Percentiles rank a stretch among this genome's conserved stretches.
Evolutionary conservation across 2,329 filamentous ascomycete genomes (phyloP).

Genomic region (Macroventuria anomochaeta): DNA sequence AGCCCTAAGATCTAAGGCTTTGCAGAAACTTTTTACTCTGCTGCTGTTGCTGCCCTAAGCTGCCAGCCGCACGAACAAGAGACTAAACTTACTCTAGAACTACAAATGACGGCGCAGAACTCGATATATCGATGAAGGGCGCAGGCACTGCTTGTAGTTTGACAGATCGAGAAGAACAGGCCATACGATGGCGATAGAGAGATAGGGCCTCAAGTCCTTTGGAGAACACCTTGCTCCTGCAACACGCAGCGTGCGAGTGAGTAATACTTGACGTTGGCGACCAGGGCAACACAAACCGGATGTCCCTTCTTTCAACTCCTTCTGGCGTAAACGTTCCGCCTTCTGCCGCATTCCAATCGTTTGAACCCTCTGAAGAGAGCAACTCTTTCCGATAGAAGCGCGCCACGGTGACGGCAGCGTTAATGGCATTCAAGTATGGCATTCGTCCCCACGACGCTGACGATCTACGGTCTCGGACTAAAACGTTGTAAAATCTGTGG

Average conservation of each 20-base stretch:
- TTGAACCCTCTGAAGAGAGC: not conserved
- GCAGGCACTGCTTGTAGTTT: too few species aligned
- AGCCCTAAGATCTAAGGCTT: too few species aligned
- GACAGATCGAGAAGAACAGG: too few species aligned
- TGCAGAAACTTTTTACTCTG: too few species aligned
- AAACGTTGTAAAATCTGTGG: not conserved
- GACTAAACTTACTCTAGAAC: too few species aligned
- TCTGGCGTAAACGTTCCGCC: not conserved
- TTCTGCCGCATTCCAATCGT: not conserved
- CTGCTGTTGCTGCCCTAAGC: too few species aligned
- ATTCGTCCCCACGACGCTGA: not conserved
- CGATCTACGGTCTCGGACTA: constrained; percentile 9
- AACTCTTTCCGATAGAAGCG: not conserved
- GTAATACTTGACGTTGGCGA: not conserved
- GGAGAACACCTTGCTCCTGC: too few species aligned
- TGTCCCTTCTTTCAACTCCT: not conserved
- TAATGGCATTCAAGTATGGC: not conserved
- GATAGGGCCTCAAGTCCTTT: too few species aligned
- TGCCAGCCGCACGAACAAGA: too few species aligned
- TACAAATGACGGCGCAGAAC: too few species aligned
- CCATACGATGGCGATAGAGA: too few species aligned
- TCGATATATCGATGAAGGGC: too few species aligned
- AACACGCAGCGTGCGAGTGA: not conserved
- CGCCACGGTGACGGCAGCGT: not conserved
- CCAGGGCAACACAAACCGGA: not conserved